Evolutionary conservation across 176 grass and related monocot genomes (phyloP), one percentile per base, ranked within the genome.

Genomic region (Paspalum notatum): DNA sequence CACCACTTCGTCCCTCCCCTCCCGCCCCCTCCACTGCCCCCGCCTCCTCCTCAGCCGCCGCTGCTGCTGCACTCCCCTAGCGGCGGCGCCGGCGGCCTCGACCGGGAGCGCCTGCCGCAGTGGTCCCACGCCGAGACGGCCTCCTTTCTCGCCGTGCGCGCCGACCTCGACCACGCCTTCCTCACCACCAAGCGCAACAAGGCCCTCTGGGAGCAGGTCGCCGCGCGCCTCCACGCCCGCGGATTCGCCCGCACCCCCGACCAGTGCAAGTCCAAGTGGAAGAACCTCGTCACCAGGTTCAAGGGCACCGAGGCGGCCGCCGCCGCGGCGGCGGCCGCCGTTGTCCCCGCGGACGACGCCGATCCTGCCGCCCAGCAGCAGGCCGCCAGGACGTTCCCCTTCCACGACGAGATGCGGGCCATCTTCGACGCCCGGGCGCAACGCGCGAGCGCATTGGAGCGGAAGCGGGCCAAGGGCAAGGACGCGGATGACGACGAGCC

Each of bases 241-340:
- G 92, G 96, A 2, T 99, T 99, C 84, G 12, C 49, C 5, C 88
- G 96, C 67, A 95, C 96, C 2, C 88, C 96, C 5, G 96, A 95
- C 46, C 96, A 99, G 93, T 99, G 96, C 89, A 99, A 99, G 88
- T 99, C 96, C 83, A 99, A 99, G 90, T 99, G 96, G 96, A 99
- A 99, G 79, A 99, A 99, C 68, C 96, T 99, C 55, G 90, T 99
- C 67, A 93, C 96, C 26, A 50, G 96, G 59, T 99, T 88, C 77
- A 99, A 99, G 64, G 82, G 82, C 14, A 85, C 71, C 3, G 84
- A 92, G 62, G 74, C 88, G 3, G 78, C 52, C 25, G 14, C 17
- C 24, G 17, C 10, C 2, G 55, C 53, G 0, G 65, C 40, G 47
- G 18, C 60, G 17, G 39, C 44, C 6, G 87, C 76, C 2, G 58